A percentile compares a stretch with the other conserved stretches of the same genome.
Evolutionary conservation across 2,329 filamentous ascomycete species (phyloP).

Genomic region (Periconia macrospinosa): DNA sequence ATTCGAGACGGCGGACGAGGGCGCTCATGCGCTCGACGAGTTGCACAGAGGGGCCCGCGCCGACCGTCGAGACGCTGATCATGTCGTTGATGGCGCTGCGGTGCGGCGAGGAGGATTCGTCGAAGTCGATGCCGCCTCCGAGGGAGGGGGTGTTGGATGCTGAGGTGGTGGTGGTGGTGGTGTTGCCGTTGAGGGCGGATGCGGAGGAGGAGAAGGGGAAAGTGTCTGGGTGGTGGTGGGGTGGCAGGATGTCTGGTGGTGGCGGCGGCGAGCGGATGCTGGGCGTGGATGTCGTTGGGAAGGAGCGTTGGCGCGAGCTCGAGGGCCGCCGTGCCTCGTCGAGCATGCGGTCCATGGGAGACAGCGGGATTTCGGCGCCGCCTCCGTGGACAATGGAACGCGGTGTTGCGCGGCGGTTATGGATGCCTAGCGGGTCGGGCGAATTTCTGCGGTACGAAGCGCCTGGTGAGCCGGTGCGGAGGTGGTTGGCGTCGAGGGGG

Average conservation of each 20-base stretch:
- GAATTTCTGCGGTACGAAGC: constrained; percentile 46
- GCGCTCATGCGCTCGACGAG: constrained; percentile 95
- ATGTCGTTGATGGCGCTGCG: constrained; percentile 69
- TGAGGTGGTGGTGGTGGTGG: constrained; percentile 31
- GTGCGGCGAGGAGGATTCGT: constrained; percentile 63
- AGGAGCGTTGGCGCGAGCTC: constrained; percentile 35
- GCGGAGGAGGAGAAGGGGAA: constrained; percentile 29
- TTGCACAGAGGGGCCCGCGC: constrained; percentile 89
- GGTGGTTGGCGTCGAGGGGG: constrained; percentile 22
- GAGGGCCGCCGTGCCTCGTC: constrained; percentile 41
- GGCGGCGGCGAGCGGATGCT: constrained; percentile 34
- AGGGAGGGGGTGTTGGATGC: constrained; percentile 51
- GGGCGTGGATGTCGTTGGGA: constrained; percentile 10
- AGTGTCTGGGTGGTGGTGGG: constrained; percentile 36
- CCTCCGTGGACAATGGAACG: constrained; percentile 29
- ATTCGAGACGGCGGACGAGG: constrained; percentile 85
- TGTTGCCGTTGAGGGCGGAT: constrained; percentile 33
- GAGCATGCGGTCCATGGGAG: constrained; percentile 41
- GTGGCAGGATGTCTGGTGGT: constrained; percentile 27
- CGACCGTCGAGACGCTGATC: constrained; percentile 85
- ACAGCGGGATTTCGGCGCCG: constrained; percentile 32
- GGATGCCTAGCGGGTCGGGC: constrained; percentile 37
- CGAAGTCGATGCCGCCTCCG: constrained; percentile 46
- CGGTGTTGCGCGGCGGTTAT: constrained; percentile 27
- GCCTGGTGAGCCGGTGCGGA: constrained; percentile 42